Evolutionary conservation across 73 alveolate species (phyloP).

Genomic region (Tetrahymena borealis): DNA sequence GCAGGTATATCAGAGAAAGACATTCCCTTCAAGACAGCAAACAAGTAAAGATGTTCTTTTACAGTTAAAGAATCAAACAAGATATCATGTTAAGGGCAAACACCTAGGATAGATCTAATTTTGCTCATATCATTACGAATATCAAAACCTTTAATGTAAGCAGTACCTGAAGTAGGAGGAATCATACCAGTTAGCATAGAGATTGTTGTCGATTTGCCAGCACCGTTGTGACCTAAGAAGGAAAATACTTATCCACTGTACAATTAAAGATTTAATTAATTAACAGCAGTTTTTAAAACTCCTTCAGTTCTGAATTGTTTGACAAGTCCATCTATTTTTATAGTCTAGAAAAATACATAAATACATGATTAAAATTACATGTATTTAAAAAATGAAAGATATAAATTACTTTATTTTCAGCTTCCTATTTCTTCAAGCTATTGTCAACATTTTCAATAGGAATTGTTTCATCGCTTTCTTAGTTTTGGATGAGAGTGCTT

Average conservation of each 20-base stretch:
- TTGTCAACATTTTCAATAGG: constrained; percentile 38
- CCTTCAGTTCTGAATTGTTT: constrained; percentile 14
- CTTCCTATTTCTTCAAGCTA: constrained; percentile 3
- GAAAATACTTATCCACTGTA: constrained; percentile 88
- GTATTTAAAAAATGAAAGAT: not conserved
- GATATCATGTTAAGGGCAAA: constrained; percentile 80
- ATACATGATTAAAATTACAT: constrained; percentile 26
- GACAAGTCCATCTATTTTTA: not conserved
- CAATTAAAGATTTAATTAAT: constrained; percentile 58
- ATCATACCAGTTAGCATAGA: constrained; percentile 88
- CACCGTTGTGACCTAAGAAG: constrained; percentile 96
- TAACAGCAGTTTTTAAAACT: constrained; percentile 57
- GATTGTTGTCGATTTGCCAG: constrained; percentile 96
- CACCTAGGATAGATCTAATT: constrained; percentile 57
- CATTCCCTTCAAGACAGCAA: constrained; percentile 62
- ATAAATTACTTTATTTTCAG: not conserved
- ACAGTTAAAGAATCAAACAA: constrained; percentile 63
- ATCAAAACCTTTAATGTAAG: constrained; percentile 66
- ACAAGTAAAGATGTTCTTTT: constrained; percentile 66
- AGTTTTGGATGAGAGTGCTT: not conserved
- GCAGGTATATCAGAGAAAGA: not conserved
- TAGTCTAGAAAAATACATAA: not conserved
- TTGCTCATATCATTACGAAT: constrained; percentile 51
- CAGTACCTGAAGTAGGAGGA: constrained; percentile 74
- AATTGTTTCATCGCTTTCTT: constrained; percentile 1